Evolutionary conservation across 2,329 filamentous ascomycete genomes (phyloP), one percentile per base, ranked within the genome.

Genomic region (Paecilomyces formosus): DNA sequence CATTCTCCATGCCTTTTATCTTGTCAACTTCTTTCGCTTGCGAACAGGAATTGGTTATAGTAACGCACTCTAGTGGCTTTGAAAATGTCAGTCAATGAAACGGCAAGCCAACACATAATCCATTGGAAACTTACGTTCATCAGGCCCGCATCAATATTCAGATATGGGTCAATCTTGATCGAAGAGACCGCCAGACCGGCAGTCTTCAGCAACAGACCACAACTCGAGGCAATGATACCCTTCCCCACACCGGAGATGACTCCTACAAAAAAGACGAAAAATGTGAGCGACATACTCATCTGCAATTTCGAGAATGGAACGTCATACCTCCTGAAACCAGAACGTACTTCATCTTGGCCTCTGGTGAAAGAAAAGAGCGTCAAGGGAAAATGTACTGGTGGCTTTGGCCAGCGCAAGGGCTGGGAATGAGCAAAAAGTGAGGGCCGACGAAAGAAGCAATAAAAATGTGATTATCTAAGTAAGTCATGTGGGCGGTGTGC

Each of bases 201-300:
- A 13, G 88, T 90, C 81, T 94, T 92, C 66, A 93, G 84, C 63
- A 93, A 79, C 64, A 90, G 79, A 55, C 88, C 88, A 35, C 87
- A 85, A 58, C 84, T 87, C 66, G 86, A 88, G 73, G 87, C 83
- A 72, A 87, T 86, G 57, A 86, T 83, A 73, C 80, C 86, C 66
- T 79, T 79, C 57, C 77, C 76, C 55, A 79, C 75, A 61, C 76
- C 77, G 58, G 68, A 69, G 49, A 73, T 73, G 56, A 72, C 71
- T 64, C 70, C 67, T 69, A 50, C n/a, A 26, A 45, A 26, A 45
- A 21, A 21, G 24, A 13, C 2, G 15, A 15, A 8, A 26, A 18
- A 18, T 31, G 30, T 31, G 8, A 31, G 30, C 11, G 6, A 50
- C 18, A 53, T 15, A 9, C 24, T 33, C 24, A 13, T 39, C 6